Conservation (phyloP, 306 rosid species). For the Prosopis cineraria region DNA sequence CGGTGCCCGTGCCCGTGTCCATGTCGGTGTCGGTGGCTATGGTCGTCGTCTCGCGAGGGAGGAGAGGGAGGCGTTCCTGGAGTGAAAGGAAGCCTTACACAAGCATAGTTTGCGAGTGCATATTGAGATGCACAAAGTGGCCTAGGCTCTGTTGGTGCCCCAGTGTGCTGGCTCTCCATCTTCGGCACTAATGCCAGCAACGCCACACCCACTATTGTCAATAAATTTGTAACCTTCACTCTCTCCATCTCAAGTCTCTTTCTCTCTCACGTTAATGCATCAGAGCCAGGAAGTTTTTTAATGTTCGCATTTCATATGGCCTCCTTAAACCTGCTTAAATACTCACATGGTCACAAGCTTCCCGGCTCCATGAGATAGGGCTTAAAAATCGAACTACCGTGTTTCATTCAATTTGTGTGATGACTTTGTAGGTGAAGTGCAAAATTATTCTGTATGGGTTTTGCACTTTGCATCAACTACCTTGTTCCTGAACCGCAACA, state of each 20-base stretch:
- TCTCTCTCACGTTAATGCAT: conserved; percentile 19
- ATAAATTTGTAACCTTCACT: conserved; percentile 33
- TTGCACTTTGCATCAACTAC: conserved; percentile 40
- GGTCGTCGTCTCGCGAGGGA: background rate
- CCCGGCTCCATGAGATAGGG: conserved; percentile 19
- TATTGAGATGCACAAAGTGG: conserved; percentile 74
- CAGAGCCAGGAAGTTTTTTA: conserved; percentile 21
- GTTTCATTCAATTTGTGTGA: conserved; percentile 65
- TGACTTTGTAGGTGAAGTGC: conserved; percentile 52
- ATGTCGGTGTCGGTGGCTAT: conserved; percentile 9
- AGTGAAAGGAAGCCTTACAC: conserved; percentile 49
- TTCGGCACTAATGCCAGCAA: conserved; percentile 41
- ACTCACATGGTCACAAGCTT: conserved; percentile 32
- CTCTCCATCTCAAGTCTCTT: conserved; percentile 44
- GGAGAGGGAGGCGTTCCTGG: conserved; percentile 31
- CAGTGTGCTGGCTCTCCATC: conserved; percentile 36
- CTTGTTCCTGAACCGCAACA: conserved; percentile 38
- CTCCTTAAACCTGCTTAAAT: conserved; percentile 48
- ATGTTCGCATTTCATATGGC: conserved; percentile 21
- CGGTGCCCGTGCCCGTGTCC: background rate
- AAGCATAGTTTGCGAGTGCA: conserved; percentile 73
- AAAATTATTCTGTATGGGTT: conserved; percentile 23
- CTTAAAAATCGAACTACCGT: conserved; percentile 29
- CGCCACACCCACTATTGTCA: conserved; percentile 34
- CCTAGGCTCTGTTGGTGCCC: conserved; percentile 32